Base-by-base conservation (phyloP, 179 eudicot genomes). In the Nepenthes alata region DNA sequence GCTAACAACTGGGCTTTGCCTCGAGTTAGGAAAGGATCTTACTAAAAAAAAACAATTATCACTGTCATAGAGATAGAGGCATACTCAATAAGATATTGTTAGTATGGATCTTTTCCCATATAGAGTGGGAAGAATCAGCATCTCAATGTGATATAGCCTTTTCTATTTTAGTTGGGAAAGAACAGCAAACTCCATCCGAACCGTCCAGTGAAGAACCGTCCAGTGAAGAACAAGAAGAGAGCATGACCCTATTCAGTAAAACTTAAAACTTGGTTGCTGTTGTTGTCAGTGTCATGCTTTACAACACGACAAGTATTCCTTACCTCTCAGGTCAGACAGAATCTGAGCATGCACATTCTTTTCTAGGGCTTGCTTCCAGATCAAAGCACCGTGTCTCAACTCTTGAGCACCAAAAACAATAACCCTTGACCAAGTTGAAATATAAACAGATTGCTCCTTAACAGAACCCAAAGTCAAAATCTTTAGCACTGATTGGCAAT, bases 301-400 rank as follows among this genome's bases (percentile, higher is more conserved):
- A 13, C 6, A 52, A 52, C 5, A 5, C 12, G 11, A 50, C 53
- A 49, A 49, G 52, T 16, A 11, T 16, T 41, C 8, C 55, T 41
- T 85, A 91, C 97, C 97, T 81, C 68, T 81, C 48, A 61, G 54
- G 25, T 85, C 80, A 61, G 79, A 71, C 51, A 88, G 64, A 11
- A 88, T 64, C 66, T 75, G 66, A 55, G 37, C 65, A 37, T 67
- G 72, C 57, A 82, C 58, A 69, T 79, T 80, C 67, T 67, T 81
- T 70, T 77, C 81, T 38, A 76, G 57, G 41, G 81, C 82, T 61
- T 76, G 80, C 73, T 71, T 79, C 96, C 90, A 91, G 66, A 85
- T 77, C 52, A 55, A 65, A 59, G 83, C 66, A 65, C 94, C 94
- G 37, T 76, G 72, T 62, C 77, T 83, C 74, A 91, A 70, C 71